phyloP scores from a whole-genome alignment of 257 asterid genomes.

The Phtheirospermum japonicum region DNA sequence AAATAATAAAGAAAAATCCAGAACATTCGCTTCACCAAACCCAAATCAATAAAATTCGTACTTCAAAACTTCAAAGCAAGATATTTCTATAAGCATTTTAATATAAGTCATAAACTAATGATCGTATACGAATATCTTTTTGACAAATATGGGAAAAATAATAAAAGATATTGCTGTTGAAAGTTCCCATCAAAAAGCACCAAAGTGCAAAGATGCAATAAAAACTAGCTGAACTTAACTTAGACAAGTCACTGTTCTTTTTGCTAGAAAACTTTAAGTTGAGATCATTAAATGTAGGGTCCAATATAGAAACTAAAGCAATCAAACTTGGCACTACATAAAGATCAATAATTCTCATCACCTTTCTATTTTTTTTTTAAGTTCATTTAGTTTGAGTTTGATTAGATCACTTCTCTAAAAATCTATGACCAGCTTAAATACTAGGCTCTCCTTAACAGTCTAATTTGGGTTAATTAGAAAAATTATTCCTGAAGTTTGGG shows the following conservation, averaged over 20 bases:
- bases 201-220: conserved; percentile 26
- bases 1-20: background rate
- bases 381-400: background rate
- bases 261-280: conserved; percentile 17
- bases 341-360: conserved; percentile 16
- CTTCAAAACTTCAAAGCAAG: background rate
- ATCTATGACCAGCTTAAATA: background rate
- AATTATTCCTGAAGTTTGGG: background rate
- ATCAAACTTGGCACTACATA: conserved; percentile 24
- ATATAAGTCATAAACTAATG: too few relatives aligned
- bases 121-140: background rate
- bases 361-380: background rate
- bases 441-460: background rate
- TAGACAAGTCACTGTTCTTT: background rate
- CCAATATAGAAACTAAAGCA: conserved; percentile 12
- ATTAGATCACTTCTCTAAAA: background rate
- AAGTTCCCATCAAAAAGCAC: conserved; percentile 28
- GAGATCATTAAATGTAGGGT: conserved; percentile 23
- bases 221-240: conserved; percentile 18
- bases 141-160: conserved; percentile 22
- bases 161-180: conserved; percentile 22
- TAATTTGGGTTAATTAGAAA: background rate
- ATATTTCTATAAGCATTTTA: background rate
- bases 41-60: background rate
- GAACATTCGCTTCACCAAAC: conserved; percentile 1